Evolutionary conservation across 768 basidiomycete species (phyloP), one percentile per base, ranked within the genome.

Genomic region (Leccinum variicolor): DNA sequence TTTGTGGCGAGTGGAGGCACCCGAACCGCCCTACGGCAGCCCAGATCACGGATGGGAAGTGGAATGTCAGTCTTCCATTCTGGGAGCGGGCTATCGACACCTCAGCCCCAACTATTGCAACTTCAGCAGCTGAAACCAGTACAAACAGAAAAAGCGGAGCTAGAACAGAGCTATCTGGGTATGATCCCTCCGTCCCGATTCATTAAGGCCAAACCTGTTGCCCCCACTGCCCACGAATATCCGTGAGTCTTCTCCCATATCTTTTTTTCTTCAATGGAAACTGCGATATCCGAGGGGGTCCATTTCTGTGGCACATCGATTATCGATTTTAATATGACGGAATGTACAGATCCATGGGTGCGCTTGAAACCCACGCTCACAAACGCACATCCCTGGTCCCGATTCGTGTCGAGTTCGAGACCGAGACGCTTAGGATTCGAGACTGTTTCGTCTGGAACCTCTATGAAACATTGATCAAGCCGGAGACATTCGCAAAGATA

Each of bases 391-490:
- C 80, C 5, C 84, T 96, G 33, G 85, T 98, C 13, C 97, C 97
- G 3, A 92, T 99, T 57, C 91, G 92, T 48, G 90, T 99, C 53
- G 95, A 98, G 64, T 86, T 99, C 65, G 95, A 98, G 69, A 93
- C 90, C 11, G 92, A 93, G 11, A 89, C 89, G 0, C 91, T 92
- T 67, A 80, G 95, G 65, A 84, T 99, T 70, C 87, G 95, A 43
- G 97, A 99, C 68, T 89, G 89, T 66, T 98, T 99, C 71, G 83
- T 92, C 11, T 99, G 97, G 97, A 97, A 98, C 66, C 73, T 94
- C 48, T 85, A 92, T 69, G 96, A 98, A 74, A 76, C 78, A n/a
- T 74, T 92, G 60, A 86, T 96, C 64, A 88, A 85, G 25, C 94
- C 96, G 0, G 87, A 91, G 56, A 77, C 77, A 1, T 99, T 99